A percentile compares a stretch with the other conserved stretches of the same genome.
Conservation (phyloP, 1,284 basidiomycete species). For the Coniophora puteana region DNA sequence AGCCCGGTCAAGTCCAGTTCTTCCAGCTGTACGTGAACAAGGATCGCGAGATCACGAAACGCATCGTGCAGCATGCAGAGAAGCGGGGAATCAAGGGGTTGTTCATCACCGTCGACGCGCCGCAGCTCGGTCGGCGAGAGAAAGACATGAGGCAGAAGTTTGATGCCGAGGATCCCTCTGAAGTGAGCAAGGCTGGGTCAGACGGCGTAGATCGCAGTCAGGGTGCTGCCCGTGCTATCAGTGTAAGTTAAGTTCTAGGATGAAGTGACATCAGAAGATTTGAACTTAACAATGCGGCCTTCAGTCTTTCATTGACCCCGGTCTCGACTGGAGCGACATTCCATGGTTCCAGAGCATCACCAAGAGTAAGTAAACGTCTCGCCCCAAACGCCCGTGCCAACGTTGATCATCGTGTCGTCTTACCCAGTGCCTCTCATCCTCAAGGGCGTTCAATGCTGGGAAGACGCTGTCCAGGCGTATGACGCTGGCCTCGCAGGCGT, state of each 20-base stretch:
- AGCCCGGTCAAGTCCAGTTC: conserved; percentile 74
- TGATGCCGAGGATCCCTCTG: conserved; percentile 80
- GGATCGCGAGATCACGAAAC: conserved; percentile 77
- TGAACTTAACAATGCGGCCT: conserved; percentile 1
- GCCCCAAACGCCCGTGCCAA: not conserved
- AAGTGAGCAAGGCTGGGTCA: conserved; percentile 53
- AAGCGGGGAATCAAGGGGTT: conserved; percentile 79
- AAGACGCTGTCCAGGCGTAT: conserved; percentile 89
- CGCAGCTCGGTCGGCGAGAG: conserved; percentile 86
- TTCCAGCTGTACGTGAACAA: conserved; percentile 84
- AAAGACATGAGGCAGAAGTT: conserved; percentile 98
- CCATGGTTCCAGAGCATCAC: conserved; percentile 89
- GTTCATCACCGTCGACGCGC: conserved; percentile 93
- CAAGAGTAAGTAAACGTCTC: conserved; percentile 50
- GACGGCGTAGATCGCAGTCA: conserved; percentile 77
- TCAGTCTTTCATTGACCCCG: conserved; percentile 92
- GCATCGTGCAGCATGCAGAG: conserved; percentile 83
- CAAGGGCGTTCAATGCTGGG: conserved; percentile 93
- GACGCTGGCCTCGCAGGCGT: conserved; percentile 81
- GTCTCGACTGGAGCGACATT: conserved; percentile 84
- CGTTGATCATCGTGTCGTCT: conserved; percentile 2
- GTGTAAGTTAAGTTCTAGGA: conserved; percentile 44
- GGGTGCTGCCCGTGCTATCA: conserved; percentile 94
- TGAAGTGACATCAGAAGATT: conserved; percentile 1
- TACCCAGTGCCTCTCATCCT: conserved; percentile 88